phyloP scores from a whole-genome alignment of 257 asterid genomes.

The Cordia subcordata region DNA sequence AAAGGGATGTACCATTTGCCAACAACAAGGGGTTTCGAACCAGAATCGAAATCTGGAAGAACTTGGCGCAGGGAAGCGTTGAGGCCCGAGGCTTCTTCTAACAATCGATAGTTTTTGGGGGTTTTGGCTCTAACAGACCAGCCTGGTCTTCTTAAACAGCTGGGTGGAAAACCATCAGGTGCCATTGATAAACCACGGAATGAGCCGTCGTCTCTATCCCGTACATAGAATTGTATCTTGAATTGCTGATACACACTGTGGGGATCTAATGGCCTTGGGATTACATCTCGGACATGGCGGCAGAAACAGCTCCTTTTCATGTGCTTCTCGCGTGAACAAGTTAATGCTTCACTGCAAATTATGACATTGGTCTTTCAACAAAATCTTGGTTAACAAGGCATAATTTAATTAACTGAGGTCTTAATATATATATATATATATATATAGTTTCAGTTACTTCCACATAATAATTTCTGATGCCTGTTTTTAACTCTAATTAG shows the following conservation, averaged over 20 bases:
- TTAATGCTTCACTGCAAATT: constrained; percentile 42
- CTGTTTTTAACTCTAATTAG: too few relatives aligned
- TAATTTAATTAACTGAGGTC: too few relatives aligned
- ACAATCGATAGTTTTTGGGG: constrained; percentile 15
- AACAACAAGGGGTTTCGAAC: constrained; percentile 3
- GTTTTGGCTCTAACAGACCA: constrained; percentile 30
- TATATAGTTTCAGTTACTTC: too few relatives aligned
- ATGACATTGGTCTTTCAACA: too few relatives aligned
- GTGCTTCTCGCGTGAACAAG: constrained; percentile 62
- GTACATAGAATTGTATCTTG: too few relatives aligned
- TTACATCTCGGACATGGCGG: constrained; percentile 35
- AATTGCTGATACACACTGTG: constrained; percentile 14
- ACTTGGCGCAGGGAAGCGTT: constrained; percentile 32
- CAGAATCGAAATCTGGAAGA: constrained; percentile 18
- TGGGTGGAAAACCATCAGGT: constrained; percentile 17
- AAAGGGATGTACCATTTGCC: constrained; percentile 70
- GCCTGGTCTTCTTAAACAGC: constrained; percentile 17
- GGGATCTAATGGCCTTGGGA: constrained; percentile 51
- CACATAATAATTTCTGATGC: too few relatives aligned
- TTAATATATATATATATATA: too few relatives aligned
- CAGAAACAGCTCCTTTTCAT: constrained; percentile 43
- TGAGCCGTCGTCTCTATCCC: too few relatives aligned
- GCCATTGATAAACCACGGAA: constrained; percentile 13
- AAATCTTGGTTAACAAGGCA: too few relatives aligned
- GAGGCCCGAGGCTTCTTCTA: constrained; percentile 36